These are phyloP conservation scores for Hibiscus mutabilis DNA, from an alignment of 345 rosid genomes.

Conservation along the genomic window DNA sequence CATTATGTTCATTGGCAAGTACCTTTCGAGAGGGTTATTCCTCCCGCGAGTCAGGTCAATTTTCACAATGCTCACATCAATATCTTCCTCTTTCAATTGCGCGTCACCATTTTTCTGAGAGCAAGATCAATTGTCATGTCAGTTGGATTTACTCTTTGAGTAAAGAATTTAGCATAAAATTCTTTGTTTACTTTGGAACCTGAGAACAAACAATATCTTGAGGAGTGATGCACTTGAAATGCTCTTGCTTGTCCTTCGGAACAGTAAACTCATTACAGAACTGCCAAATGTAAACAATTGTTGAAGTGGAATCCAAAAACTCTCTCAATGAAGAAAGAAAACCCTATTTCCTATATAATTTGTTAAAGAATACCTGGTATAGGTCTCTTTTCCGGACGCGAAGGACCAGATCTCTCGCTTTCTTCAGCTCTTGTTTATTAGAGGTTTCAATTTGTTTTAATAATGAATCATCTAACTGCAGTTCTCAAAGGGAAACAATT, in stretches of 20 bases:
- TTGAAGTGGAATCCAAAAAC: not conserved
- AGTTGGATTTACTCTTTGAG: not conserved
- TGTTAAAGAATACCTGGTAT: not conserved
- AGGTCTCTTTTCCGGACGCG: conserved; percentile 6
- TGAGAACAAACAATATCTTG: conserved; percentile 49
- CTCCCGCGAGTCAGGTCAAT: conserved; percentile 48
- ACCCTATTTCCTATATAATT: not conserved
- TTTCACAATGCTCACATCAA: conserved; percentile 32
- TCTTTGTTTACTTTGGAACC: conserved; percentile 19
- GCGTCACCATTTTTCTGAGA: conserved; percentile 20
- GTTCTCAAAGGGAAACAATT: not conserved
- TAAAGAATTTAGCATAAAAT: not conserved
- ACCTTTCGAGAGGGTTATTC: conserved; percentile 40
- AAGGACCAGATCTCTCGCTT: not conserved
- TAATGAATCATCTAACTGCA: conserved; percentile 5
- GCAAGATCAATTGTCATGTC: conserved; percentile 11
- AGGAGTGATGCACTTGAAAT: conserved; percentile 37
- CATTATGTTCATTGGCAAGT: conserved; percentile 1
- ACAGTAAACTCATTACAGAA: conserved; percentile 45
- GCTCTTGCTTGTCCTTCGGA: conserved; percentile 35
- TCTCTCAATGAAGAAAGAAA: not conserved
- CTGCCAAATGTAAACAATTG: conserved; percentile 17
- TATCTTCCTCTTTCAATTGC: conserved; percentile 42
- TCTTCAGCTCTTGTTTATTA: conserved; percentile 1
- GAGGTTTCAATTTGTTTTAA: conserved; percentile 4